Evolutionary conservation across 345 rosid species (phyloP).

Genomic region (Physaria fendleri): DNA sequence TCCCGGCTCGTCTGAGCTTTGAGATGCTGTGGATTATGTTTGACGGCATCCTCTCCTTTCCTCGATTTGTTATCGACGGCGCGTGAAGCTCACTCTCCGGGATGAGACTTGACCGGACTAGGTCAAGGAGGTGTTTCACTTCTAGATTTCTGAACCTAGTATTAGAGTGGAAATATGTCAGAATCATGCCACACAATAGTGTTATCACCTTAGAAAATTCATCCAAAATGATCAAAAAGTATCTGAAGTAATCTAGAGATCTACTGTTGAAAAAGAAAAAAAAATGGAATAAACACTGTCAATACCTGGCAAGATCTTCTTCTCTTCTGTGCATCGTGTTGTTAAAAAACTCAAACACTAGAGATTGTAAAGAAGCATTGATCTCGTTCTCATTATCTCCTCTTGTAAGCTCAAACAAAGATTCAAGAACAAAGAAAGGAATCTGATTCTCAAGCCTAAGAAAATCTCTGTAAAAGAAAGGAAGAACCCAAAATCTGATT

Average conservation of each 20-base stretch:
- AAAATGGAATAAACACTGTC: too few relatives aligned
- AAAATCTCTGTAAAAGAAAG: conserved; percentile 62
- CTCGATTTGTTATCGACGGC: background rate
- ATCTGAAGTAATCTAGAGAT: too few relatives aligned
- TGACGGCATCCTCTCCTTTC: conserved; percentile 18
- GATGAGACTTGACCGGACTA: conserved; percentile 46
- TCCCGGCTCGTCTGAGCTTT: conserved; percentile 63
- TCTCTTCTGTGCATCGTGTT: conserved; percentile 39
- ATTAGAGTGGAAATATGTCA: too few relatives aligned
- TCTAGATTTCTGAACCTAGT: conserved; percentile 18
- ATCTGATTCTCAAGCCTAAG: conserved; percentile 46
- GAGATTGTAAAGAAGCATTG: conserved; percentile 29
- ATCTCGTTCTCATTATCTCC: conserved; percentile 25
- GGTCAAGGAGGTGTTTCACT: conserved; percentile 64
- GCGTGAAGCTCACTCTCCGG: conserved; percentile 24
- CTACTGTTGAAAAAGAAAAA: too few relatives aligned
- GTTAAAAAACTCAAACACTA: conserved; percentile 63
- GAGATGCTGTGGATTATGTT: conserved; percentile 54
- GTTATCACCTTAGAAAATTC: too few relatives aligned
- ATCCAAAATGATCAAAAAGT: too few relatives aligned
- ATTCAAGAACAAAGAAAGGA: conserved; percentile 61
- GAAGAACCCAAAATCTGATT: conserved; percentile 62
- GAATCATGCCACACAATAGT: too few relatives aligned
- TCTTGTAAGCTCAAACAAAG: conserved; percentile 43
- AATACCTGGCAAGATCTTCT: conserved; percentile 25